Percentiles rank a stretch among this genome's conserved stretches.
Conservation (phyloP, 345 rosid genomes). For the Eucalyptus cladocalyx region DNA sequence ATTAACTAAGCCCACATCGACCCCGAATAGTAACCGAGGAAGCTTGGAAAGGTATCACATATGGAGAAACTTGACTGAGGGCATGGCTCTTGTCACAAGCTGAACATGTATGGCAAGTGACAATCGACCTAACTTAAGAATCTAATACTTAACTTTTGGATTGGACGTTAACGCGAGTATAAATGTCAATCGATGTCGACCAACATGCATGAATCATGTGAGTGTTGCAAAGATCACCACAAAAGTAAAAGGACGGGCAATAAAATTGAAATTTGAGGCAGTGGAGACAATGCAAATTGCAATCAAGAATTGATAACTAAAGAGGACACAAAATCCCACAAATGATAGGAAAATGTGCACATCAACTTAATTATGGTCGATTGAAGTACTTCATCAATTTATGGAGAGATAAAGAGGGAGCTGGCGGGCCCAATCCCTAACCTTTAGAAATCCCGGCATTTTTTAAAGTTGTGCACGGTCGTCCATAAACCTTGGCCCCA, state of each 20-base stretch:
- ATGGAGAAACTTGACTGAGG: not conserved
- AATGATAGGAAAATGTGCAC: not conserved
- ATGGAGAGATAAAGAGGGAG: not conserved
- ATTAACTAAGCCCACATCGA: not conserved
- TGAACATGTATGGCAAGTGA: no score
- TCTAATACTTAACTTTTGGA: not conserved
- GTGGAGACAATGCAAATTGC: not conserved
- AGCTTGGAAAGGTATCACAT: not conserved
- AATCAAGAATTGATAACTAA: not conserved
- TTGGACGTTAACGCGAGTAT: not conserved
- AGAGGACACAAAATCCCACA: not conserved
- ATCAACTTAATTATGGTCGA: not conserved
- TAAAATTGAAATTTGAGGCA: not conserved
- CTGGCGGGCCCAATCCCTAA: not conserved
- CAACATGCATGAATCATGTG: not conserved
- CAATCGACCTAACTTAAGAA: not conserved
- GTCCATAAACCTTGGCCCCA: not conserved
- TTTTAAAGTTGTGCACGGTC: not conserved
- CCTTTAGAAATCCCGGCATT: not conserved
- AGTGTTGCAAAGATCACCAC: not conserved
- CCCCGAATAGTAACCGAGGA: fast-evolving
- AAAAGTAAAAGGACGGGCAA: not conserved
- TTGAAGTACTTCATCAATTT: not conserved
- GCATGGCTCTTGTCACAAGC: not conserved
- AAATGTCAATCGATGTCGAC: not conserved